A percentile compares a stretch with the other conserved stretches of the same genome.
Conservation (phyloP, 2,329 filamentous ascomycete species). For the Aspergillus vadensis region DNA sequence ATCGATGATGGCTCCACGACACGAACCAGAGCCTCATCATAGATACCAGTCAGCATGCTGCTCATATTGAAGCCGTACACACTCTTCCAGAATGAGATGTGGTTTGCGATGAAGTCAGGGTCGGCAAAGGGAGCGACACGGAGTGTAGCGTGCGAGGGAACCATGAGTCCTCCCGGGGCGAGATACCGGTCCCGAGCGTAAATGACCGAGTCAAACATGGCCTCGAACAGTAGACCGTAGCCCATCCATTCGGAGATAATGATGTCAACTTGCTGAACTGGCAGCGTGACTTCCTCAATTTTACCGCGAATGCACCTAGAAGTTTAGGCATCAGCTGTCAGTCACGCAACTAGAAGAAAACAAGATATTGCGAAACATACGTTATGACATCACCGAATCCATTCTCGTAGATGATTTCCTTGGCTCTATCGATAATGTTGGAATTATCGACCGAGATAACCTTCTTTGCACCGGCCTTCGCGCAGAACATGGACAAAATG, state of each 20-base stretch:
- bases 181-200: conserved; percentile 87
- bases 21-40: conserved; percentile 79
- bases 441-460: conserved; percentile 94
- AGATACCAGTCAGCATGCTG: conserved; percentile 80
- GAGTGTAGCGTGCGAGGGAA: conserved; percentile 81
- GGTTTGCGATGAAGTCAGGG: conserved; percentile 73
- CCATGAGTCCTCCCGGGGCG: conserved; percentile 75
- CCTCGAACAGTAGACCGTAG: conserved; percentile 89
- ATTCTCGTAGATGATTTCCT: conserved; percentile 82
- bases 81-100: conserved; percentile 82
- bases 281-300: conserved; percentile 81
- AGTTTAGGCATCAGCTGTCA: conserved; percentile 10
- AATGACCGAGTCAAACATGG: conserved; percentile 91
- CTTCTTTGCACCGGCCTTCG: conserved; percentile 79
- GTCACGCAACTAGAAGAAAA: not conserved
- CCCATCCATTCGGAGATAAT: conserved; percentile 99
- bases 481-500: conserved; percentile 93
- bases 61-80: conserved; percentile 96
- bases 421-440: conserved; percentile 82
- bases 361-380: conserved; percentile 30
- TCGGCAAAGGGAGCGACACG: conserved; percentile 81
- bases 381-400: conserved; percentile 72
- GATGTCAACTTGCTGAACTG: conserved; percentile 81
- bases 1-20: conserved; percentile 62
- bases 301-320: conserved; percentile 72